Evolutionary conservation across 352 stramenopile species (phyloP), one percentile per base, ranked within the genome.

Genomic region (Thalassiosira oceanica): DNA sequence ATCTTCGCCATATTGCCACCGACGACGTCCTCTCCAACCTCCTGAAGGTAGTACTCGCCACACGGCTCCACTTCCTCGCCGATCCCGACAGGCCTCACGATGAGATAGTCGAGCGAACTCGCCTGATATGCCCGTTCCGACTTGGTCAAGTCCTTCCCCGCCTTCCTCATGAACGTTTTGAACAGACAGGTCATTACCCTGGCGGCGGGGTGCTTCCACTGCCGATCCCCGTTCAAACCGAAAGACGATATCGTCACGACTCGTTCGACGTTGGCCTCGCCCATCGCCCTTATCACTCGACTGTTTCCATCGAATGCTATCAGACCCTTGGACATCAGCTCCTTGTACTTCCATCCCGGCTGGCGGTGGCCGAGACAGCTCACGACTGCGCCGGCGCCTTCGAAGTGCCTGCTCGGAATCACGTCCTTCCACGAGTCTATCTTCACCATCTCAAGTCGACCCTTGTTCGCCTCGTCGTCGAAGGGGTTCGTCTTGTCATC

Each of bases 301-400:
- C 57, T 73, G 21, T 69, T 90, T 44, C 83, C 83, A 41, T 71
- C 66, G 23, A 49, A 37, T 10, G 68, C 50, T 24, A 80, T 42
- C 18, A 77, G 42, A 29, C 68, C 74, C 26, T 51, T 61, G 24
- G 45, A 51, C 15, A 55, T 70, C 4, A 83, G 43, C 42, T 78
- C 56, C 1, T 31, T 24, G 29, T 83, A 43, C 3, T 61, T 64
- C 39, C 64, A 72, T 42, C 56, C 58, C 1, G 71, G 61, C 51
- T 90, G 79, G 35, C 83, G 75, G 60, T 88, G 78, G 1, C 82
- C 83, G 0, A 90, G 52, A 63, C 79, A 83, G 15, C 67, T 82
- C 50, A 90, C 62, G 5, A 90, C 75, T 5, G 69, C 69, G 43
- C 50, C 54, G 3, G 63, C 79, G 5, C 35, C 61, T 26, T 49